Conservation (phyloP, 176 grass and related monocot species). For the Oryza glumipatula region DNA sequence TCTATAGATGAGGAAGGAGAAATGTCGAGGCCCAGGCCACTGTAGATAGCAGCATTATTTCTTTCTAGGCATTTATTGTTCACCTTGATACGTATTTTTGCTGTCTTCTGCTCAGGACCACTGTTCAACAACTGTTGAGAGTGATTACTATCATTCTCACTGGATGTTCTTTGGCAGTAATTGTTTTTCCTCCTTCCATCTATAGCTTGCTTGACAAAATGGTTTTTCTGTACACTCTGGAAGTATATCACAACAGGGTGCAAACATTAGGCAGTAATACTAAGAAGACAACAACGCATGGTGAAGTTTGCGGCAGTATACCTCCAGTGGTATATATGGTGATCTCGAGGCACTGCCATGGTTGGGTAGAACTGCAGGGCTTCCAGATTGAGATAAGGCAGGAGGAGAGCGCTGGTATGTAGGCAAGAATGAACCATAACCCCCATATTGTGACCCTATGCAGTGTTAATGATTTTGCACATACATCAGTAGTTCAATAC, state of each 20-base stretch:
- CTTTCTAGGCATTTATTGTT: slow-evolving; percentile 49
- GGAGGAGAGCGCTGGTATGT: slow-evolving; percentile 43
- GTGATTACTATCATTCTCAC: slow-evolving; percentile 44
- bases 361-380: slow-evolving; percentile 46
- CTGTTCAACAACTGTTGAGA: slow-evolving; percentile 42
- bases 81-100: slow-evolving; percentile 67
- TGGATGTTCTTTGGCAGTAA: slow-evolving; percentile 26
- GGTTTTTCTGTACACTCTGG: slow-evolving; percentile 47
- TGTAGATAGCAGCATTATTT: slow-evolving; percentile 76
- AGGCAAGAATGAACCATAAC: slow-evolving; percentile 64
- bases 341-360: slow-evolving; percentile 59
- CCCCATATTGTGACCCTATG: slow-evolving; percentile 58
- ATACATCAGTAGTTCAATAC: slow-evolving; percentile 47
- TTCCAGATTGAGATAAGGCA: slow-evolving; percentile 47
- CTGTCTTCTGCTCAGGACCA: slow-evolving; percentile 51
- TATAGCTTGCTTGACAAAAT: slow-evolving; percentile 44
- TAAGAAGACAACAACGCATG: slow-evolving; percentile 33
- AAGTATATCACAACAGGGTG: slow-evolving; percentile 38
- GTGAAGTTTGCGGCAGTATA: slow-evolving; percentile 46
- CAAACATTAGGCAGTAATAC: slow-evolving; percentile 35
- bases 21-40: slow-evolving; percentile 70
- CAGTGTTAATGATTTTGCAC: slow-evolving; percentile 29
- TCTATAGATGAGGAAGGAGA: slow-evolving; percentile 71
- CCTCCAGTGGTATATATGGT: slow-evolving; percentile 49
- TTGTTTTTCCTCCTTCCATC: slow-evolving; percentile 47